Evolutionary conservation across 495 filamentous ascomycete species (phyloP), one percentile per base, ranked within the genome.

Genomic region (Podospora sp.): DNA sequence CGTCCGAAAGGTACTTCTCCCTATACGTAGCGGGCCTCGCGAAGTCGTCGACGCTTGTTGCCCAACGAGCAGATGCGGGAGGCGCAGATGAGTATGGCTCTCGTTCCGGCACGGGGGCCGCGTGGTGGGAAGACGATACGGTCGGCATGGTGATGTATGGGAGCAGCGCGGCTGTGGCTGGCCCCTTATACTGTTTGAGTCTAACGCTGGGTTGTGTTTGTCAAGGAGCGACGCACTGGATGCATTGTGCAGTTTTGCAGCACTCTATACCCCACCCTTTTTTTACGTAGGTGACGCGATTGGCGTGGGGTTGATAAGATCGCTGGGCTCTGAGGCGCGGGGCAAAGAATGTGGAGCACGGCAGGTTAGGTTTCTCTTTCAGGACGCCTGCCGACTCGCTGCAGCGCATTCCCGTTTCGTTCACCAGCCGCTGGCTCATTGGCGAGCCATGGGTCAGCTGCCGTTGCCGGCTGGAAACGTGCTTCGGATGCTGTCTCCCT

Each of bases 221-320:
- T 46, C 40, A 14, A 11, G 16, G 40, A 46, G 40, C 40, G 40
- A 46, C 14, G 40, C 40, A 46, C 40, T 46, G 9, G 40, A 46
- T 46, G 40, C 40, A 46, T 14, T 46, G 40, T 46, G 40, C 40
- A 46, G 40, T 46, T 46, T 46, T 40, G 58, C 67, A 64, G 12
- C 56, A 40, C 20, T 57, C 18, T 58, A 56, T 50, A 69, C 70
- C 70, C 70, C 67, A 69, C 70, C 62, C 69, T 72, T 60, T 69
- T 69, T 63, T 69, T 69, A 69, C 69, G 69, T 71, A 59, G 50
- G 49, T 70, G 59, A 49, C 59, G 57, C 51, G 20, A 21, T 25
- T 36, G 35, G 53, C 59, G 63, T 66, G 63, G 63, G 68, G 63
- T 62, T 62, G 53, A 58, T 58, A 18, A 49, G 29, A 65, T 59